Base-by-base conservation (phyloP, 1,284 basidiomycete species). In the Meira nashicola region DNA sequence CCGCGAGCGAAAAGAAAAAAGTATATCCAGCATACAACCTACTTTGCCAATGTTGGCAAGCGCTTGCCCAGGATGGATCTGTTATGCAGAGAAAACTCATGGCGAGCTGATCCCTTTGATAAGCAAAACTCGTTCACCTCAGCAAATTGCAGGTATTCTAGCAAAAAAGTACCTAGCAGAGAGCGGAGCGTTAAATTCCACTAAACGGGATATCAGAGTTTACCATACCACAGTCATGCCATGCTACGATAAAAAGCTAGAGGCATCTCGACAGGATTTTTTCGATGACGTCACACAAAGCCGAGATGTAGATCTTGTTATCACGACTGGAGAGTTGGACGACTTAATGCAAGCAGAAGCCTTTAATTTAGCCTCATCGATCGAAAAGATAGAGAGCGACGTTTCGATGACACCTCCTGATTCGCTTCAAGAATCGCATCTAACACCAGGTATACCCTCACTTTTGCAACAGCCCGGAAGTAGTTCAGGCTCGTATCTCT, bases 181-280 rank as follows among this genome's bases (percentile, higher is more conserved):
- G 41, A 28, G 2, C 12, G 12, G 1, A 28, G n/a, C 17, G 28
- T 19, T 40, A 1, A 12, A 39, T n/a, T n/a, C 55, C 10, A 23
- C 21, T 14, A 12, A 19, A 14, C 46, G n/a, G 2, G 14, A 2
- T 14, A 50, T 39, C 17, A 57, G 21, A 28, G 62, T 74, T 17
- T 98, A 97, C 79, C 95, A 99, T 73, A 90, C 97, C 62, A 86
- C 91, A 0, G 91, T 97, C 43, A 98, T 98, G 93, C 93, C 94
- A 0, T 99, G 95, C 80, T 98, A 97, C 79, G 95, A 99, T 83
- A 98, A 98, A 81, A 99, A 99, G 78, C 86, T 99, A 25, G 95
- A 99, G 81, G 94, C 95, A 0, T 93, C 90, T 14, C 84, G 95
- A 25, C 58, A 59, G 1, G 74, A 76, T 49, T 70, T 73, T 21